These are phyloP conservation scores for Cylindrodendrum hubeiense DNA, from an alignment of 2,329 filamentous ascomycete genomes.

Conservation along the genomic window DNA sequence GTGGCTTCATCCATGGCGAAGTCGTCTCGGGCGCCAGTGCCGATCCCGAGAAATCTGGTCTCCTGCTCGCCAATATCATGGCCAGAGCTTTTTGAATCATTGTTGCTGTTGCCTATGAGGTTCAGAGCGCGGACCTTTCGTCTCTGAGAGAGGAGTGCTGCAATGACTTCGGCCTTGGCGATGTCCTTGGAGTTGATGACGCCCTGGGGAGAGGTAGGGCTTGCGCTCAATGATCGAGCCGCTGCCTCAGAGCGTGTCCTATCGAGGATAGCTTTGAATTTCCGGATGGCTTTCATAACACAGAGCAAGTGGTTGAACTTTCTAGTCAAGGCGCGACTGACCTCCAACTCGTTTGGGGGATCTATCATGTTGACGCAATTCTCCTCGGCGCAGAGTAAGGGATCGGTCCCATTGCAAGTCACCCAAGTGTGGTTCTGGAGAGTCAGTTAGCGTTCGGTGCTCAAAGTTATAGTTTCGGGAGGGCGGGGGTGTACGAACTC, in stretches of 20 bases:
- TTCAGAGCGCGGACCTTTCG: conserved; percentile 53
- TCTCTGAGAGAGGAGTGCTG: conserved; percentile 61
- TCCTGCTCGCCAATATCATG: conserved; percentile 72
- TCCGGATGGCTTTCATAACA: conserved; percentile 91
- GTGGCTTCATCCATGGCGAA: conserved; percentile 55
- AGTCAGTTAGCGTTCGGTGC: conserved; percentile 22
- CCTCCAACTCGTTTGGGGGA: conserved; percentile 88
- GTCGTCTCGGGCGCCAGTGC: conserved; percentile 69
- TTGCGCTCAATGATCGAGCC: conserved; percentile 22
- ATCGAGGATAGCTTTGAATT: conserved; percentile 82
- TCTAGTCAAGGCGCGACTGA: conserved; percentile 89
- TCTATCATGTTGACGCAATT: conserved; percentile 87
- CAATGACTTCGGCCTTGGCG: conserved; percentile 61
- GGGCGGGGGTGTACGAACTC: conserved; percentile 75
- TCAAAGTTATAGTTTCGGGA: background rate
- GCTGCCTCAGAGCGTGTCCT: conserved; percentile 33
- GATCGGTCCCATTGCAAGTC: conserved; percentile 82
- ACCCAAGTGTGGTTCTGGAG: conserved; percentile 91
- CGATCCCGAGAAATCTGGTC: conserved; percentile 81
- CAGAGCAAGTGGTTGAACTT: conserved; percentile 89
- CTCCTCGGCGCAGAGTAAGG: conserved; percentile 83
- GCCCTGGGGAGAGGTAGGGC: conserved; percentile 18
- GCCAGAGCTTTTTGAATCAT: conserved; percentile 58
- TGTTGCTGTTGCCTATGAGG: conserved; percentile 54
- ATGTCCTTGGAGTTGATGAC: conserved; percentile 46